phyloP scores from a whole-genome alignment of 1,284 basidiomycete species.

The Irpex sp. region DNA sequence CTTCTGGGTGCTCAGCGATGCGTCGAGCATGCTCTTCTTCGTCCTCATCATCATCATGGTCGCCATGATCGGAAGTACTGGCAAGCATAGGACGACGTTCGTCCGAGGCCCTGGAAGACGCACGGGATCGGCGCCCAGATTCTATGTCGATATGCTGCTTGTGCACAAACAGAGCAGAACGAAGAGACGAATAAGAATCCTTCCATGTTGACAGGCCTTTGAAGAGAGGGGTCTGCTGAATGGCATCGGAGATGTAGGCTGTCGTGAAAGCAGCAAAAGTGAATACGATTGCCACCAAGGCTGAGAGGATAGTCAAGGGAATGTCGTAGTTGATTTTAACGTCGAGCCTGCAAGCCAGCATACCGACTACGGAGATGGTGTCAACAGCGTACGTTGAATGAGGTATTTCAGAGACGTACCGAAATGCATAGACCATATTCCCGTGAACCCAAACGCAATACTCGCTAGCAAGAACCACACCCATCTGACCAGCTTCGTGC shows the following conservation, averaged over 20 bases:
- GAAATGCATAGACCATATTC: conserved; percentile 32
- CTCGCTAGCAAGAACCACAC: conserved; percentile 27
- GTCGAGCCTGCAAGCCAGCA: conserved; percentile 29
- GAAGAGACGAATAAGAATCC: background rate
- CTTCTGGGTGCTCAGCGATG: background rate
- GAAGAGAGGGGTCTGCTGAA: conserved; percentile 17
- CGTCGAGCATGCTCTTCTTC: conserved; percentile 1
- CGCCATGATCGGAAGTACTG: conserved; percentile 9
- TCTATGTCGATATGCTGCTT: conserved; percentile 2
- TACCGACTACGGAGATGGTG: conserved; percentile 20
- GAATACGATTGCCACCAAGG: conserved; percentile 26
- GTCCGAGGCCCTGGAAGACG: background rate
- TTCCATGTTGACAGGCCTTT: conserved; percentile 8
- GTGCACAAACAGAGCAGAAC: background rate
- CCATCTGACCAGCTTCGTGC: conserved; percentile 17
- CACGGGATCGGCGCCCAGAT: background rate
- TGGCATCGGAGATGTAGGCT: conserved; percentile 20
- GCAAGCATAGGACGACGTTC: conserved; percentile 7
- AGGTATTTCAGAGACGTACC: conserved; percentile 17
- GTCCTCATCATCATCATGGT: conserved; percentile 10
- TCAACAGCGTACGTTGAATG: background rate
- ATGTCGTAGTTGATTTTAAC: conserved; percentile 24
- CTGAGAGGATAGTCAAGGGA: conserved; percentile 26
- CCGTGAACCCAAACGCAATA: conserved; percentile 29
- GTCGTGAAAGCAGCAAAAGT: conserved; percentile 26